Evolutionary conservation across 108 stramenopile genomes (phyloP).

Genomic region (Mediolabrus comicus): DNA sequence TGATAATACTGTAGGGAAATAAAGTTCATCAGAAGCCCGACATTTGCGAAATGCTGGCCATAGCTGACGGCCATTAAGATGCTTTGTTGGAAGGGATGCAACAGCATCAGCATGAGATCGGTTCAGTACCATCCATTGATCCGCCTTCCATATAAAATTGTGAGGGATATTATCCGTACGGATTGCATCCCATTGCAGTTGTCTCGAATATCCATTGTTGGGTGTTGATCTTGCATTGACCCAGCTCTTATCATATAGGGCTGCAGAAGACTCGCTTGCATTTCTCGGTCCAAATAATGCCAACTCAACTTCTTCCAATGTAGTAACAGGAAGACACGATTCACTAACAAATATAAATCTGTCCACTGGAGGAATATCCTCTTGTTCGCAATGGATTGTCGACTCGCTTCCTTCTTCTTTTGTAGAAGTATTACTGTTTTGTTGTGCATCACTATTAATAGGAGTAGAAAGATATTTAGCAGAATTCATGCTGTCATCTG

Average conservation of each 20-base stretch:
- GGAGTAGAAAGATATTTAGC: constrained; percentile 33
- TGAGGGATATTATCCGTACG: constrained; percentile 54
- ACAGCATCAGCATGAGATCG: constrained; percentile 62
- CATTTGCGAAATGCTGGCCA: constrained; percentile 70
- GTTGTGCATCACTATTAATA: constrained; percentile 4
- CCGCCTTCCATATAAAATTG: constrained; percentile 85
- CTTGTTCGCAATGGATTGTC: constrained; percentile 2
- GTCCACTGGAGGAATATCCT: constrained; percentile 68
- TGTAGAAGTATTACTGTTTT: constrained; percentile 7
- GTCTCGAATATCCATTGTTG: constrained; percentile 81
- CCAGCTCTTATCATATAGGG: constrained; percentile 50
- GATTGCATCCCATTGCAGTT: constrained; percentile 81
- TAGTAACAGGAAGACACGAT: constrained; percentile 80
- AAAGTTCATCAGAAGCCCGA: constrained; percentile 87
- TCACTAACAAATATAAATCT: constrained; percentile 84
- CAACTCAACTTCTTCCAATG: constrained; percentile 56
- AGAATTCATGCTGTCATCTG: constrained; percentile 4
- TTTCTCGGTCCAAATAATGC: constrained; percentile 46
- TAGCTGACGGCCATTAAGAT: constrained; percentile 56
- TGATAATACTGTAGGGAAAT: constrained; percentile 76
- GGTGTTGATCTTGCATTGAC: constrained; percentile 73
- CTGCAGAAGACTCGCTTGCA: not conserved
- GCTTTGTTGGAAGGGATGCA: constrained; percentile 38
- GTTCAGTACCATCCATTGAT: constrained; percentile 82
- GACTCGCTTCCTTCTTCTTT: not conserved